These are phyloP conservation scores for Aquilaria malaccensis DNA, from an alignment of 345 rosid genomes.

Conservation along the genomic window DNA sequence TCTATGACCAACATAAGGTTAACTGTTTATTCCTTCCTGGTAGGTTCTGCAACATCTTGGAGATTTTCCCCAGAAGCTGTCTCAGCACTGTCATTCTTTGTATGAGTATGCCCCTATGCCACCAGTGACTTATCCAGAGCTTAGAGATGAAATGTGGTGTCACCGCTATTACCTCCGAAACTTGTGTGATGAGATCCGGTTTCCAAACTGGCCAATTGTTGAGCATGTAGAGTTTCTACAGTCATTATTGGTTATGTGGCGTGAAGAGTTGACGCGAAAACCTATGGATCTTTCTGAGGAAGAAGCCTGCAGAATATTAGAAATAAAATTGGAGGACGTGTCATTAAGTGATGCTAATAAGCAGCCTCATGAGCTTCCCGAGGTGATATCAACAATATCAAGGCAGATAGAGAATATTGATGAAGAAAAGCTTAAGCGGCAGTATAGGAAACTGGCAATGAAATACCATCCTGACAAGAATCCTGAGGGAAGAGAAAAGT, in stretches of 20 bases:
- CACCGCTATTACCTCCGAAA: conserved; percentile 95
- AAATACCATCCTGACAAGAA: conserved; percentile 99
- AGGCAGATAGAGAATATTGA: conserved; percentile 93
- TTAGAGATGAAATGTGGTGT: conserved; percentile 99
- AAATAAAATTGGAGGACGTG: conserved; percentile 78
- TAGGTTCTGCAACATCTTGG: conserved; percentile 99
- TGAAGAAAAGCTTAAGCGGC: conserved; percentile 99
- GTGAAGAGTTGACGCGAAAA: conserved; percentile 92
- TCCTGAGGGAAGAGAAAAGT: conserved; percentile 98
- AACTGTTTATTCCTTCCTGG: conserved; percentile 15
- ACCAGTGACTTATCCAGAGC: conserved; percentile 97
- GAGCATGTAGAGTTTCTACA: conserved; percentile 98
- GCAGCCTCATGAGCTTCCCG: conserved; percentile 37
- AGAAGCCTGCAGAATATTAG: conserved; percentile 93
- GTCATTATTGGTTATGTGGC: conserved; percentile 97
- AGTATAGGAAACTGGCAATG: conserved; percentile 99
- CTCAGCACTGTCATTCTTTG: conserved; percentile 93
- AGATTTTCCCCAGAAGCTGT: conserved; percentile 92
- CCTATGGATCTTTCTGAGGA: conserved; percentile 99
- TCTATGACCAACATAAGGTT: conserved; percentile 9
- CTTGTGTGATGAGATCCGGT: conserved; percentile 87
- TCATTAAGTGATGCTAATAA: conserved; percentile 40
- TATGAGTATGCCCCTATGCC: conserved; percentile 99
- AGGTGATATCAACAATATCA: conserved; percentile 55
- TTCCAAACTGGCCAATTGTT: conserved; percentile 96